Base-by-base conservation (phyloP, 352 stramenopile species). In the Pythium rhizo-oryzae region DNA sequence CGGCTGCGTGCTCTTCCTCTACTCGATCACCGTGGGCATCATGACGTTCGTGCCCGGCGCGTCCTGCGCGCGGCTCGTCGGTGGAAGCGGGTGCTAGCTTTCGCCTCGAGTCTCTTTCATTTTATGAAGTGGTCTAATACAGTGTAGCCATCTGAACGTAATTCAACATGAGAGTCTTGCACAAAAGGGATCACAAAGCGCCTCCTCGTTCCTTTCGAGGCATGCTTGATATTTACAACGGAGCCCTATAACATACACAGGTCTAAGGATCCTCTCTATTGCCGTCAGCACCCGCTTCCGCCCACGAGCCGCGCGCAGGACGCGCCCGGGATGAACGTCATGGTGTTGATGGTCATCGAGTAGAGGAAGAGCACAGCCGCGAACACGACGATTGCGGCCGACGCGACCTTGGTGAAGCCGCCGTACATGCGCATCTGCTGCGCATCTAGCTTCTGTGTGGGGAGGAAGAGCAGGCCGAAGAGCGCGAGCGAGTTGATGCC, bases 401-500 rank as follows among this genome's bases (percentile, higher is more conserved):
- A 67, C 15, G 68, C 72, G 15, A 57, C 58, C 61, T 75, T 72
- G 52, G 64, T 76, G 55, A 77, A 79, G 53, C 72, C 72, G 28
- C 72, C 72, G 63, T 79, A 79, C 64, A 74, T 76, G 43, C 72
- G 72, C 8, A 74, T 64, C 60, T 76, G 69, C 56, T 79, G 72
- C 8, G 72, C 72, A 25, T 79, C 72, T 6, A 79, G 63, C 70
- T 79, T 79, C 61, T 79, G 72, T 6, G 21, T 59, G 11, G 72
- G 72, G 49, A 79, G 50, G 64, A 76, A 75, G 47, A 70, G 82
- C 18, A 91, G 72, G 8, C 79, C 83, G 9, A 86, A 70, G 63
- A 74, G 81, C 4, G 80, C 75, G 50, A 91, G 58, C 28, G 72
- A 70, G 59, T 90, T 91, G 9, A 91, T 67, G 2, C 65, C 74